These are phyloP conservation scores for Dothistroma pini DNA, from an alignment of 2,329 filamentous ascomycete species.

Conservation along the genomic window DNA sequence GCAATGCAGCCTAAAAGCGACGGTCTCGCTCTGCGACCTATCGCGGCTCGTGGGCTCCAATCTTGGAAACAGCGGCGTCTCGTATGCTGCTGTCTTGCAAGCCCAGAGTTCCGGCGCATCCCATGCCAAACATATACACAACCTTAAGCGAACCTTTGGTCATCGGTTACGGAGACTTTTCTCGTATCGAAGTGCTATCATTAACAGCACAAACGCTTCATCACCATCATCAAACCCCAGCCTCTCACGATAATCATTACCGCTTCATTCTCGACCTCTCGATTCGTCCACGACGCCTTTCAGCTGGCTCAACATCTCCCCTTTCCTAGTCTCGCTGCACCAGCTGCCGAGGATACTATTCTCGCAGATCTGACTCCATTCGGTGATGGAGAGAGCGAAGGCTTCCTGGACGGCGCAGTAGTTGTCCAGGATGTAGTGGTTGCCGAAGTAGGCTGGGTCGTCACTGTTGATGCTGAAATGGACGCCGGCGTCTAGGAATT, in stretches of 20 bases:
- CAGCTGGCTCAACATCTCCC: conserved; percentile 46
- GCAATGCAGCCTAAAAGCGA: neutral
- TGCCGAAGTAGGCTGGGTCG: conserved; percentile 72
- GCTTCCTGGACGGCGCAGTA: conserved; percentile 72
- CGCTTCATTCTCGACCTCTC: neutral
- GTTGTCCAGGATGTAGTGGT: conserved; percentile 66
- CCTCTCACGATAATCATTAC: neutral
- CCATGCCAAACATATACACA: neutral
- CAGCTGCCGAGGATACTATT: conserved; percentile 66
- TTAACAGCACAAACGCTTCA: neutral
- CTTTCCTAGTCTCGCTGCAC: conserved; percentile 62
- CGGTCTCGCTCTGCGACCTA: neutral
- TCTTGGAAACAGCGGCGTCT: neutral
- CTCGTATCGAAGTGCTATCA: conserved; percentile 8
- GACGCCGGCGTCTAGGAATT: conserved; percentile 61
- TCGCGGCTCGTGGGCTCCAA: neutral
- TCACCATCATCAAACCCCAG: neutral
- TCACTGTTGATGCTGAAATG: conserved; percentile 71
- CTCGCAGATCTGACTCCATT: conserved; percentile 64
- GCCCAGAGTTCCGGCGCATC: neutral
- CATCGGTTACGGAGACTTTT: neutral
- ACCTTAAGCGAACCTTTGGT: neutral
- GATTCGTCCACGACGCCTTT: conserved; percentile 16
- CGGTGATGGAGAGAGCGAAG: conserved; percentile 58
- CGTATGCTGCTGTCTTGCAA: neutral